Conservation (phyloP, 805 yeast species). For the Priceomyces haplophilus region DNA sequence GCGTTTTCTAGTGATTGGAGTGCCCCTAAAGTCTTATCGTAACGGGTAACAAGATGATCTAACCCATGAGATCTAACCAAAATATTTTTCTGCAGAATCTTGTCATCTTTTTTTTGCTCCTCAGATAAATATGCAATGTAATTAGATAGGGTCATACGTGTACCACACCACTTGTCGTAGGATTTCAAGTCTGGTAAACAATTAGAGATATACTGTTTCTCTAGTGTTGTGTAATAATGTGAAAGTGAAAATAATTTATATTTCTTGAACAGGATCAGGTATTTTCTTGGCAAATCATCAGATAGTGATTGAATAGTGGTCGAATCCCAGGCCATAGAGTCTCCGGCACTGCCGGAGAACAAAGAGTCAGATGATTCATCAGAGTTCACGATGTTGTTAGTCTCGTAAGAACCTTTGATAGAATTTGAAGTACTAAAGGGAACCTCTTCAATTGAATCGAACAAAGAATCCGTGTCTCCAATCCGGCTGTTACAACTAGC, state of each 20-base stretch:
- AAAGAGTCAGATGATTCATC: not conserved
- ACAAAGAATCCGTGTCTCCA: not conserved
- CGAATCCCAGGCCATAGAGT: not conserved
- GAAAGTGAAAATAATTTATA: slow-evolving; percentile 15
- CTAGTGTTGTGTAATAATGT: slow-evolving; percentile 19
- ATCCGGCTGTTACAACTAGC: slow-evolving; percentile 4
- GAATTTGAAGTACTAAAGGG: not conserved
- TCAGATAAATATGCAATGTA: slow-evolving; percentile 7
- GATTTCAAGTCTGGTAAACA: slow-evolving; percentile 39
- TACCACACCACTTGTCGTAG: slow-evolving; percentile 35
- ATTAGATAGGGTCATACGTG: slow-evolving; percentile 19
- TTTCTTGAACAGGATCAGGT: slow-evolving; percentile 8
- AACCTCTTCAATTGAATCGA: not conserved
- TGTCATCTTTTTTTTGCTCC: slow-evolving; percentile 2
- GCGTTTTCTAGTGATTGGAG: not conserved
- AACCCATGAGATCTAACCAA: slow-evolving; percentile 12
- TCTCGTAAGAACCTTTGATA: not conserved
- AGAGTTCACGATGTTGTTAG: not conserved
- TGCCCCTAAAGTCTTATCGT: slow-evolving; percentile 6
- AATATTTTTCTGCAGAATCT: slow-evolving; percentile 1
- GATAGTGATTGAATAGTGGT: slow-evolving; percentile 3
- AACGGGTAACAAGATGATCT: slow-evolving; percentile 4
- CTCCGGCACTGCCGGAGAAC: not conserved
- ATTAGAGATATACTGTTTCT: slow-evolving; percentile 35
- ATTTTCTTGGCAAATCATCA: slow-evolving; percentile 1